Conservation (phyloP, 139 green algal genomes). For the Astrephomene gubernaculifera region DNA sequence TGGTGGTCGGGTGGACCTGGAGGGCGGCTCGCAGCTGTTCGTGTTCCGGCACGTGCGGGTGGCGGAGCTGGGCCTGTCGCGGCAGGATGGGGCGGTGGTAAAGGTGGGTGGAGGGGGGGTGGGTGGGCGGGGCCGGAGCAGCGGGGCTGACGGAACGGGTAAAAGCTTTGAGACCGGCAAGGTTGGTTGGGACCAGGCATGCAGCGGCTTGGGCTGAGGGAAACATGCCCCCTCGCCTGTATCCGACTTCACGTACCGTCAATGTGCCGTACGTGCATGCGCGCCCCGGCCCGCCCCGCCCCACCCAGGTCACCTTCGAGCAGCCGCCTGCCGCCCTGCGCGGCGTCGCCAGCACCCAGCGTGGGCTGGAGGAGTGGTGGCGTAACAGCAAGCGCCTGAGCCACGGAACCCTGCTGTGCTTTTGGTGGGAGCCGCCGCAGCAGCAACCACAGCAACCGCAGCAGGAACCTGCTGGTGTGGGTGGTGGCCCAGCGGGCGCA, state of each 20-base stretch:
- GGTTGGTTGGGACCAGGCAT: too few species aligned
- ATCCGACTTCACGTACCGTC: not conserved
- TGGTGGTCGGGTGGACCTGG: not conserved
- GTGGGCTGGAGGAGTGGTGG: conserved; percentile 53
- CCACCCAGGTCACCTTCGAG: conserved; percentile 54
- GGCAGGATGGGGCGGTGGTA: not conserved
- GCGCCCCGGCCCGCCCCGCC: too few species aligned
- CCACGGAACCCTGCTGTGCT: conserved; percentile 61
- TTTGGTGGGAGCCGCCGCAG: conserved; percentile 52
- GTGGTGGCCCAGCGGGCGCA: not conserved
- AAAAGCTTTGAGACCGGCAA: too few species aligned
- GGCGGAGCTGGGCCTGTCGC: not conserved
- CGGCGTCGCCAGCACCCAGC: not conserved
- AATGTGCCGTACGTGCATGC: too few species aligned
- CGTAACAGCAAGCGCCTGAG: conserved; percentile 57
- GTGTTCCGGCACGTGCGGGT: conserved; percentile 19
- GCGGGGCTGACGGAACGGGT: too few species aligned
- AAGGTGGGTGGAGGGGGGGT: too few species aligned
- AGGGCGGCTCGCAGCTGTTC: conserved; percentile 34
- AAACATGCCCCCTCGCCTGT: too few species aligned
- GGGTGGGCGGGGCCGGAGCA: too few species aligned
- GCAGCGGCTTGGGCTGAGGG: too few species aligned
- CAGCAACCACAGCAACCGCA: not conserved
- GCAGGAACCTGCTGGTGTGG: not conserved
- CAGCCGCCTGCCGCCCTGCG: conserved; percentile 1